Evolutionary conservation across 805 yeast species (phyloP).

Genomic region (Hanseniaspora osmophila): DNA sequence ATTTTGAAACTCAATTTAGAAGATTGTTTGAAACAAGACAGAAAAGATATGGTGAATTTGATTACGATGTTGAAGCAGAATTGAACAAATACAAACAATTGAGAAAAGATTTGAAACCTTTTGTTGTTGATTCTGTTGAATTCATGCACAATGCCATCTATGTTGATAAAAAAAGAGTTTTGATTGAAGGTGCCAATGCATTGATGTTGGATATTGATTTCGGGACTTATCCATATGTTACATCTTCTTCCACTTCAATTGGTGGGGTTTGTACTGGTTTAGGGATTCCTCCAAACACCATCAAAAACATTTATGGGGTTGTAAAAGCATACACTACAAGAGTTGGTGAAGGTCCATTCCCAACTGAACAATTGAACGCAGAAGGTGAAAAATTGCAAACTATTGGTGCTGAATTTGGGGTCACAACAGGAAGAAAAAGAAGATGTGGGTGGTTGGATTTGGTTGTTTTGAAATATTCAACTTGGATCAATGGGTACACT

Average conservation of each 20-base stretch:
- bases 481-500: slow-evolving; percentile 89
- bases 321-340: slow-evolving; percentile 97
- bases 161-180: slow-evolving; percentile 59
- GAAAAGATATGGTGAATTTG: slow-evolving; percentile 87
- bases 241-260: slow-evolving; percentile 89
- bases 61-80: slow-evolving; percentile 72
- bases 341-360: slow-evolving; percentile 99
- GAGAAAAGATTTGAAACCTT: slow-evolving; percentile 67
- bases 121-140: slow-evolving; percentile 83
- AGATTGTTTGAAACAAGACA: slow-evolving; percentile 69
- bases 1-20: slow-evolving; percentile 64
- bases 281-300: slow-evolving; percentile 83
- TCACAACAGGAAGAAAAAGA: slow-evolving; percentile 96
- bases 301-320: slow-evolving; percentile 79
- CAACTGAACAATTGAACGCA: slow-evolving; percentile 85
- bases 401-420: slow-evolving; percentile 94
- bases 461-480: slow-evolving; percentile 84
- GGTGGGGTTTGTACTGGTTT: slow-evolving; percentile 97
- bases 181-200: slow-evolving; percentile 97
- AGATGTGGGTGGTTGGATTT: slow-evolving; percentile 98
- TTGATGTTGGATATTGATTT: slow-evolving; percentile 93
- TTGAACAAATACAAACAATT: slow-evolving; percentile 60
- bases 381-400: slow-evolving; percentile 77
- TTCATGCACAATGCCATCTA: slow-evolving; percentile 68
- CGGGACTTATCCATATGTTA: slow-evolving; percentile 96